A percentile compares a stretch with the other conserved stretches of the same genome.
Evolutionary conservation across 176 grass and related monocot genomes (phyloP).

Genomic region (Typha latifolia): DNA sequence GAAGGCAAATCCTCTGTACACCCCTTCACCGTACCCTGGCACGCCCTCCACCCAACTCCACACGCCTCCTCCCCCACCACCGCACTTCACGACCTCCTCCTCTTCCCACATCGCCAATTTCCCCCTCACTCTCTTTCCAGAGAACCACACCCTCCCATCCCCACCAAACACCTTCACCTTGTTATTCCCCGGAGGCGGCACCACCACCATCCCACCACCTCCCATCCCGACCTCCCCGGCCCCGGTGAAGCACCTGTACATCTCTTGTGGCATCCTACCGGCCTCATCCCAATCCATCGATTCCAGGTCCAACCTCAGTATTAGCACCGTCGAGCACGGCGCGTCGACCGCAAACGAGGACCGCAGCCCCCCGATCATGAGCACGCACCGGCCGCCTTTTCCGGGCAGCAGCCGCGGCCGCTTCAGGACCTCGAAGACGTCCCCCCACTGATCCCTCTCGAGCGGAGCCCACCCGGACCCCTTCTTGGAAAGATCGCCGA

Average conservation of each 20-base stretch:
- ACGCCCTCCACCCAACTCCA: slow-evolving; percentile 90
- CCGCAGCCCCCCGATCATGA: slow-evolving; percentile 89
- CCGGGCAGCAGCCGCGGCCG: slow-evolving; percentile 76
- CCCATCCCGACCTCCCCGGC: slow-evolving; percentile 29
- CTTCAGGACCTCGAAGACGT: slow-evolving; percentile 93
- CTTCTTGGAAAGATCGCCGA: slow-evolving; percentile 28
- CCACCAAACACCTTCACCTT: slow-evolving; percentile 99
- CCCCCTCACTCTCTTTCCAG: slow-evolving; percentile 72
- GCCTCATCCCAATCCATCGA: slow-evolving; percentile 99
- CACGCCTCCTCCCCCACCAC: slow-evolving; percentile 20
- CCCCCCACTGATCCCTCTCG: slow-evolving; percentile 51
- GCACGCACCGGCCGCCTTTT: slow-evolving; percentile 48
- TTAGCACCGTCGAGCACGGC: slow-evolving; percentile 91
- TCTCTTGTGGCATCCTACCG: slow-evolving; percentile 77
- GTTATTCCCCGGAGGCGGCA: slow-evolving; percentile 45
- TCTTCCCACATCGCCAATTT: slow-evolving; percentile 98
- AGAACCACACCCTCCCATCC: slow-evolving; percentile 93
- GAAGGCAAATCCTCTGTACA: slow-evolving; percentile 86
- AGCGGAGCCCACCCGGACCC: slow-evolving; percentile 54
- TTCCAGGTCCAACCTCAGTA: slow-evolving; percentile 69
- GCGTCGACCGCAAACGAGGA: slow-evolving; percentile 71
- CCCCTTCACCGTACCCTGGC: slow-evolving; percentile 67
- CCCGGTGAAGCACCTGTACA: slow-evolving; percentile 87
- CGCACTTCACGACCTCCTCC: slow-evolving; percentile 31
- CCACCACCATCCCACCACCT: slow-evolving; percentile 2